Evolutionary conservation across 805 yeast species (phyloP).

Genomic region (Monosporozyma unispora): DNA sequence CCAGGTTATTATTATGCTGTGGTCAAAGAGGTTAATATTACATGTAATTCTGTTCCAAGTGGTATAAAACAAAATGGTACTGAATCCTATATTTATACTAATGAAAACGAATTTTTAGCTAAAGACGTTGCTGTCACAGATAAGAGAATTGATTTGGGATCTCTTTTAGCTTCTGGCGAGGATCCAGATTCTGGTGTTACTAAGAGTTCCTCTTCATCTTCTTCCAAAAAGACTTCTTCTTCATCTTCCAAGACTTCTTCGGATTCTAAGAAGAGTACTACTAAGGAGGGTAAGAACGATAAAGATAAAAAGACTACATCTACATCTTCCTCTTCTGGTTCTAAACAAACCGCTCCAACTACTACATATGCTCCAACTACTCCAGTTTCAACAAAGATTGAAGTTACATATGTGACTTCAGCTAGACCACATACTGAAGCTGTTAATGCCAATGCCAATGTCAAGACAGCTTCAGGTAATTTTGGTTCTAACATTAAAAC

Average conservation of each 20-base stretch:
- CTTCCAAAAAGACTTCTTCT: not conserved
- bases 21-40: conserved; percentile 49
- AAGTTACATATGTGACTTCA: not conserved
- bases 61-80: conserved; percentile 39
- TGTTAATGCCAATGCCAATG: not conserved
- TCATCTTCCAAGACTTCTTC: not conserved
- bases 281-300: not conserved
- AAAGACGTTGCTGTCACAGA: conserved; percentile 53
- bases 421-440: not conserved
- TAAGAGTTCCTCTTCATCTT: conserved; percentile 4
- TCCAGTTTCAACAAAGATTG: not conserved
- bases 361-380: not conserved
- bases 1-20: conserved; percentile 77
- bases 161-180: conserved; percentile 56
- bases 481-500: not conserved
- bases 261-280: not conserved
- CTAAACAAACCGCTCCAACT: not conserved
- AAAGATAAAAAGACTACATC: not conserved
- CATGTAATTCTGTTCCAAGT: conserved; percentile 67
- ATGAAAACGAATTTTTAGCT: conserved; percentile 36
- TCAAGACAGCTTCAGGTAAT: not conserved
- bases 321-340: conserved; percentile 1
- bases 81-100: conserved; percentile 46
- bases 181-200: conserved; percentile 36
- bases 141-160: conserved; percentile 50